A percentile compares a stretch with the other conserved stretches of the same genome.
These are phyloP conservation scores for Geum urbanum DNA, from an alignment of 306 rosid species.

Conservation along the genomic window DNA sequence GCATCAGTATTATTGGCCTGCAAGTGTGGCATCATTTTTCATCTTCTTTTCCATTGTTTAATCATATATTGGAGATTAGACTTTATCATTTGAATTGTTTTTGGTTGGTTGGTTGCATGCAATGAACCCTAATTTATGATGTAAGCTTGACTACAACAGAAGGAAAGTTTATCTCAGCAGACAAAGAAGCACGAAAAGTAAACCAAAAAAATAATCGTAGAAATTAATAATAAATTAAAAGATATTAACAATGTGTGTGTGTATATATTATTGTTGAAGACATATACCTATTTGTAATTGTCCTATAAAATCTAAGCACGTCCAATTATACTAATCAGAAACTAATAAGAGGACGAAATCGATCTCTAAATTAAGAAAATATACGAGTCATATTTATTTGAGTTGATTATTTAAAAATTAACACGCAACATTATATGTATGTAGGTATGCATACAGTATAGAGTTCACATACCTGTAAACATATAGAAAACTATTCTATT, in stretches of 20 bases:
- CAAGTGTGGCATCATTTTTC: slow-evolving; percentile 27
- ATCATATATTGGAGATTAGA: slow-evolving; percentile 4
- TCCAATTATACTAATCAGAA: no score
- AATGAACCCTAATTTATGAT: neutral
- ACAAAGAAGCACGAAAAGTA: neutral
- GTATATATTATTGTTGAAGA: neutral
- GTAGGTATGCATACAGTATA: no score
- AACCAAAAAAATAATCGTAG: neutral
- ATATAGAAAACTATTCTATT: no score
- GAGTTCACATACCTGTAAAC: no score
- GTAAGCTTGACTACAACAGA: neutral
- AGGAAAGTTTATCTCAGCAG: neutral
- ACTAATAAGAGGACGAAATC: no score
- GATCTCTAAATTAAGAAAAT: no score
- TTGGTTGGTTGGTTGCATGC: neutral
- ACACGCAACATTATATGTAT: no score
- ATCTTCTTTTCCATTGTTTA: slow-evolving; percentile 16
- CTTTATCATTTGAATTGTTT: neutral
- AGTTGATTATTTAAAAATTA: no score
- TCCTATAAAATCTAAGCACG: no score
- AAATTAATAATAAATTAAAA: neutral
- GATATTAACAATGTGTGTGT: neutral
- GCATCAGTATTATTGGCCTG: slow-evolving; percentile 26
- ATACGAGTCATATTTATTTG: no score
- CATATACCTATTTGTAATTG: no score